Evolutionary conservation across 2,329 filamentous ascomycete species (phyloP).

Genomic region (Alternaria sp.): DNA sequence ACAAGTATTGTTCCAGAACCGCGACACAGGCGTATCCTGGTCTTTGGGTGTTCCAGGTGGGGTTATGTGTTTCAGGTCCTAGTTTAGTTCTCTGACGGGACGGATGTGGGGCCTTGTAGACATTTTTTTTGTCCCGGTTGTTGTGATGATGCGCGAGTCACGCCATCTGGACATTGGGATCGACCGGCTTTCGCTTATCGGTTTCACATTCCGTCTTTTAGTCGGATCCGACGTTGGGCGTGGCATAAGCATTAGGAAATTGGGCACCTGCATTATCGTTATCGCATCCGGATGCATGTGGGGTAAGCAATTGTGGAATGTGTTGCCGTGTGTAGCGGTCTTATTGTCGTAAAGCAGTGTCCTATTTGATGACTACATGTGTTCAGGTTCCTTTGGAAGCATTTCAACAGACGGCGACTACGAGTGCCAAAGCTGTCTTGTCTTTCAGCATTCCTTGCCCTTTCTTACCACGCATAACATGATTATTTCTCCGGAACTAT

Average conservation of each 20-base stretch:
- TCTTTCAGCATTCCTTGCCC: neutral
- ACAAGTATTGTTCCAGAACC: neutral
- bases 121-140: neutral
- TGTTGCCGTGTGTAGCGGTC: neutral
- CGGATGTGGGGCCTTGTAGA: neutral
- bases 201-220: constrained; percentile 16
- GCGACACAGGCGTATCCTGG: neutral
- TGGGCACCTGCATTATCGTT: neutral
- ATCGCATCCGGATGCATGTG: neutral
- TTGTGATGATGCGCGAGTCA: neutral
- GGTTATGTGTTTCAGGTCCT: neutral
- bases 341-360: neutral
- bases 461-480: no score
- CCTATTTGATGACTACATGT: neutral
- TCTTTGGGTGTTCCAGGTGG: neutral
- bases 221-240: neutral
- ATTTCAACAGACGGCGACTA: neutral
- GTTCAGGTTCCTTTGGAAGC: neutral
- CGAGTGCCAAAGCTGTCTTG: neutral
- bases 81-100: neutral
- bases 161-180: constrained; percentile 4
- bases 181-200: constrained; percentile 14
- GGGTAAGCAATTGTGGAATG: neutral
- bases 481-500: accelerated
- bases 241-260: neutral